A percentile compares a stretch with the other conserved stretches of the same genome.
These are phyloP conservation scores for Xylariales sp. DNA, from an alignment of 2,329 filamentous ascomycete genomes.

Conservation along the genomic window DNA sequence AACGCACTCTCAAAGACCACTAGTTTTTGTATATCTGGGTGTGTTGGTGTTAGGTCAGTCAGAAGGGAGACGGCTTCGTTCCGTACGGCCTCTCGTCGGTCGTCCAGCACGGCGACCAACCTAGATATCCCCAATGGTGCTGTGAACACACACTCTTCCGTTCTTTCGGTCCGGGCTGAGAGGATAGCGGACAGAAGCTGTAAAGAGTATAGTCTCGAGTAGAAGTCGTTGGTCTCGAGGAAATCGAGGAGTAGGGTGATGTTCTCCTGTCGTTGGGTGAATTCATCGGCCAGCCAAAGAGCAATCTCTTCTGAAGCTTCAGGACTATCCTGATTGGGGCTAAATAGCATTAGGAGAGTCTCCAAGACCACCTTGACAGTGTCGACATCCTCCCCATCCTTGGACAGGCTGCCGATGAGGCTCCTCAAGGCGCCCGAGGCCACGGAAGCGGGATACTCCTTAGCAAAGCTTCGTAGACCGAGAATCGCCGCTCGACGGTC, in stretches of 20 bases:
- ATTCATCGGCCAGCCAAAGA: slow-evolving; percentile 94
- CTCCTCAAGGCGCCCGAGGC: slow-evolving; percentile 87
- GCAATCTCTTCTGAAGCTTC: slow-evolving; percentile 96
- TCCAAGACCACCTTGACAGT: slow-evolving; percentile 93
- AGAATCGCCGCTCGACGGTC: slow-evolving; percentile 91
- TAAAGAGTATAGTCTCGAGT: slow-evolving; percentile 83
- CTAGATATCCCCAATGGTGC: slow-evolving; percentile 85
- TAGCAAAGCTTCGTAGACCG: slow-evolving; percentile 90
- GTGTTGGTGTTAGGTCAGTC: slow-evolving; percentile 81
- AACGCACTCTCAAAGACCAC: slow-evolving; percentile 96
- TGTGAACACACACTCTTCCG: slow-evolving; percentile 89
- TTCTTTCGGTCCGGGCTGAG: slow-evolving; percentile 79
- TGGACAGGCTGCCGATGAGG: slow-evolving; percentile 77
- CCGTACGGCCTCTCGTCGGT: slow-evolving; percentile 78
- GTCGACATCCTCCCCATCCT: slow-evolving; percentile 91
- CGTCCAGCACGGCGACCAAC: slow-evolving; percentile 78
- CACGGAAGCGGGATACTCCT: slow-evolving; percentile 92
- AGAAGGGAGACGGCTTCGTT: slow-evolving; percentile 85
- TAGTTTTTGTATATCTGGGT: slow-evolving; percentile 85
- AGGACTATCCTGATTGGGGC: slow-evolving; percentile 64
- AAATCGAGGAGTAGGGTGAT: slow-evolving; percentile 87
- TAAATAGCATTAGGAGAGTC: slow-evolving; percentile 91
- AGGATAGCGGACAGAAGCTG: slow-evolving; percentile 86
- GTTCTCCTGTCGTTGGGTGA: slow-evolving; percentile 96
- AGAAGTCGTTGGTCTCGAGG: slow-evolving; percentile 82